Evolutionary conservation across 805 yeast species (phyloP), one percentile per base, ranked within the genome.

Genomic region (Maudiozyma barnettii): DNA sequence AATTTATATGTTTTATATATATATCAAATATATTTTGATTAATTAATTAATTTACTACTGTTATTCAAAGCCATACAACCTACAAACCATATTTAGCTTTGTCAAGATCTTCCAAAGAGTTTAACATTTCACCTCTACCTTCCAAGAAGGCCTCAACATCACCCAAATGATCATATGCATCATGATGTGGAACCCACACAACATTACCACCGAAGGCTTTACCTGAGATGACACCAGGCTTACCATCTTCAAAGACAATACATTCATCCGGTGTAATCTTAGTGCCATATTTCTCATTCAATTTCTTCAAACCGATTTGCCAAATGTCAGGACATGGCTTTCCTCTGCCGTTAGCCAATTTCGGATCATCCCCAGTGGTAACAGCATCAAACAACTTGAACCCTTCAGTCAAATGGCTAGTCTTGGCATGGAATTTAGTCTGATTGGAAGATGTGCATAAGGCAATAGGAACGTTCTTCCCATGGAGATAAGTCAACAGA

Each of bases 271-370:
- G 84, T 46, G 63, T 58, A 50, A 91, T 83, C 2, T 65, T 57
- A 1, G 61, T 63, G 2, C 61, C 57, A 12, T 60, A 56, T 44
- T 81, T 73, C 40, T 77, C 76, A 62, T 93, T 93, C 46, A 93
- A 56, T 13, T 82, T 74, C 18, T 72, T 77, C 50, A 93, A 73
- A 40, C 97, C 95, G 3, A 81, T 73, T 52, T 78, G 77, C 95
- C 95, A 93, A 52, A 93, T 89, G 62, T 90, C 95, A 2, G 99
- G 99, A 49, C 73, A 72, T 13, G 99, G 99, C 63, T 93, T 93
- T 5, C 99, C 98, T 52, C 82, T 75, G 3, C 96, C 98, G 14
- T 70, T 72, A 1, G 91, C 85, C 48, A 93, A 79, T 40, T 95
- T 75, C 33, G 78, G 70, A 60, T 93, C 93, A 68, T 93, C 99